Percentiles rank a stretch among this genome's conserved stretches.
These are phyloP conservation scores for Sungouiella thailandica DNA, from an alignment of 805 yeast species.

Conservation along the genomic window DNA sequence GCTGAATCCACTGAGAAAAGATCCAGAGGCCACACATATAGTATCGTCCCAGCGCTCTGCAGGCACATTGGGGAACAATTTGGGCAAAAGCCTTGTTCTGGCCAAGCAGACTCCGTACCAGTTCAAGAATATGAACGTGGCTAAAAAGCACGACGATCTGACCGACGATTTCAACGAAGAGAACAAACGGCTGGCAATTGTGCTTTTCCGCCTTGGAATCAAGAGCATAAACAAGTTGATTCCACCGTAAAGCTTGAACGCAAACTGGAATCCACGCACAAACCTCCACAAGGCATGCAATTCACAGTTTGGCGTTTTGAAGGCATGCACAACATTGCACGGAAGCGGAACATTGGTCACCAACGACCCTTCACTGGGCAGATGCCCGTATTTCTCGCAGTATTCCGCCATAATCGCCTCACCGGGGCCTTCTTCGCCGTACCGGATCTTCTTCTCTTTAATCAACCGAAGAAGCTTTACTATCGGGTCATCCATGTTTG, in stretches of 20 bases:
- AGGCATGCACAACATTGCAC: conserved; percentile 40
- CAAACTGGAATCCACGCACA: conserved; percentile 36
- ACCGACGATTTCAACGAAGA: conserved; percentile 30
- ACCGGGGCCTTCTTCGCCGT: conserved; percentile 29
- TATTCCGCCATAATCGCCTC: conserved; percentile 26
- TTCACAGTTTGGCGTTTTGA: conserved; percentile 36
- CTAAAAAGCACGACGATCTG: conserved; percentile 42
- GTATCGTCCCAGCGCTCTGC: conserved; percentile 33
- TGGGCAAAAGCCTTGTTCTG: conserved; percentile 36
- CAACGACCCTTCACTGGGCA: conserved; percentile 27
- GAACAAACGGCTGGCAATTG: conserved; percentile 12
- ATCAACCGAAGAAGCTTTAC: conserved; percentile 27
- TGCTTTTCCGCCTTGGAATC: conserved; percentile 12
- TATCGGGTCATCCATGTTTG: conserved; percentile 41
- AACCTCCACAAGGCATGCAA: conserved; percentile 44
- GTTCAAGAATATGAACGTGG: conserved; percentile 34
- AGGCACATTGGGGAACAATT: conserved; percentile 32
- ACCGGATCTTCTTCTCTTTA: conserved; percentile 25
- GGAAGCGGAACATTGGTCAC: conserved; percentile 26
- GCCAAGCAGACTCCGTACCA: conserved; percentile 47
- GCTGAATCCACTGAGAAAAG: conserved; percentile 39
- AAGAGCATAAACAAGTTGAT: conserved; percentile 28
- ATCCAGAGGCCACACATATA: conserved; percentile 37
- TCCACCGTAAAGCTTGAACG: conserved; percentile 38
- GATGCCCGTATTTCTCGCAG: conserved; percentile 30